Base-by-base conservation (phyloP, 192 early-diverging fungal species). In the Coemansia pectinata region DNA sequence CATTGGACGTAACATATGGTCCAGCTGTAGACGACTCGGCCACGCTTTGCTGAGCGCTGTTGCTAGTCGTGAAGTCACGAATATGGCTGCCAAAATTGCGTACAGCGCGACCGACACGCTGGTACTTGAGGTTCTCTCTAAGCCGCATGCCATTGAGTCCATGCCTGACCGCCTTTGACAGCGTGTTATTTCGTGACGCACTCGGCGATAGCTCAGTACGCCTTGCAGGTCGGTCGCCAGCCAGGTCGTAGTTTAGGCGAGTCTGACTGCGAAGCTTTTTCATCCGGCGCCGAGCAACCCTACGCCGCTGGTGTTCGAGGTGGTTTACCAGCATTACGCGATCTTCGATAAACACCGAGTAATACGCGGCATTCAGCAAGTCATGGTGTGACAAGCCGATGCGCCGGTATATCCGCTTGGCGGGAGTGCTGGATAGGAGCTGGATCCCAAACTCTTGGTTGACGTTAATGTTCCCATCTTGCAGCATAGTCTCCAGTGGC, bases 371-470 rank as follows among this genome's bases (percentile, higher is more conserved):
- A 45, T 78, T 45, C 17, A 72, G 29, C 44, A 84, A 73, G 44
- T 72, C 76, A 42, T 63, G 76, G 42, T 62, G 77, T 19, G 81
- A 84, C 14, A 84, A 65, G 0, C 81, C 81, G 17, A 84, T 71
- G 17, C 76, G 72, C 19, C 81, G 58, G 59, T 75, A 78, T 1
- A 78, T 72, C 12, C 64, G 59, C 55, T 78, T 78, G 19, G 67
- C 70, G 0, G 81, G 76, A 5, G 76, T 71, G 62, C 70, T 78
- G 7, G 39, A 42, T 2, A 70, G 60, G 23, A 84, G 52, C 41
- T 59, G 61, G 4, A 41, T 53, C 12, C 65, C 67, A 34, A 60
- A 21, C 27, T 39, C 61, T 25, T 31, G 33, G 52, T 60, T 34
- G 34, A 68, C 45, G 12, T 29, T 33, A 15, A 73, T 48, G 27